Evolutionary conservation across 345 rosid species (phyloP), one percentile per base, ranked within the genome.

Genomic region (Clausena lansium): DNA sequence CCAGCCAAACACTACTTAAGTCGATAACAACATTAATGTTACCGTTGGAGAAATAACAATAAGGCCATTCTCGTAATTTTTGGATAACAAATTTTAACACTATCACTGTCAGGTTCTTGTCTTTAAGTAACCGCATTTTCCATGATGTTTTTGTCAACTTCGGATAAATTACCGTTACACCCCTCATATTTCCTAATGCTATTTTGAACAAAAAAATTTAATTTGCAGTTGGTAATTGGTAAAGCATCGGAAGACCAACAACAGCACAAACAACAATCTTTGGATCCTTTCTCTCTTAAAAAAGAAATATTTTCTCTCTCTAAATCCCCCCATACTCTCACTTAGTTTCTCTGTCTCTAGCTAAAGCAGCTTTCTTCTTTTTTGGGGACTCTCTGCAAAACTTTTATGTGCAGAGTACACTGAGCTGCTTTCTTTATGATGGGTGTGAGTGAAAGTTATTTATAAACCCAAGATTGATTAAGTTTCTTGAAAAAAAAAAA

Each of bases 341-440:
- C 47, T 65, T 19, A 7, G 24, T 38, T 38, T 22, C 72, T 68
- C 7, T 41, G 39, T 35, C 70, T 62, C 55, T 65, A 41, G 75
- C 75, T 10, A n/a, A 69, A 78, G 17, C 54, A 63, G 72, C 76
- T 55, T 61, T 36, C 59, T n/a, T 60, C 41, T 61, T 55, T 61
- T 55, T 70, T 60, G 59, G n/a, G 47, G 73, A 66, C 74, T 87
- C 64, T 76, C 79, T 82, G 77, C 83, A 74, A 74, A 62, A 58
- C 76, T 74, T 73, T 25, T 74, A 8, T 68, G 33, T n/a, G 15
- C 6, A 2, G 39, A 67, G 69, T 60, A 39, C 57, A 32, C 73
- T 67, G 73, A 57, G 71, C 45, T 19, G 50, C 70, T 58, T 14
- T 71, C 64, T 67, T 75, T 69, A 52, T 30, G 59, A 65, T 41